phyloP scores from a whole-genome alignment of 1,284 basidiomycete genomes.

The Phellopilus nigrolimitatus region DNA sequence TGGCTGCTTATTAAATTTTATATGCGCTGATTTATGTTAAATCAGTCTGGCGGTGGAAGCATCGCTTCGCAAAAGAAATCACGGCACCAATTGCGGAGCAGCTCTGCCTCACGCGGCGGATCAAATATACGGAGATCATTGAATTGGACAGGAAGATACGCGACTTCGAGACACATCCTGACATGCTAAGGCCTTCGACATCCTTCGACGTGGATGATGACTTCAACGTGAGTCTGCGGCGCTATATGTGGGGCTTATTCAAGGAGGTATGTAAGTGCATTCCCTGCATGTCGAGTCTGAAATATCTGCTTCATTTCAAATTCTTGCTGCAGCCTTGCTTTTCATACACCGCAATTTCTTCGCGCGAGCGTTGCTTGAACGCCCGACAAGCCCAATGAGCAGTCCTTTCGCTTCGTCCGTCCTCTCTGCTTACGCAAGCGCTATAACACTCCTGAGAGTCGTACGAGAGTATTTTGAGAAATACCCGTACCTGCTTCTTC shows the following conservation, averaged over 20 bases:
- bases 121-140: constrained; percentile 17
- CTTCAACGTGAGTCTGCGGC: background rate
- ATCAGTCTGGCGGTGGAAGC: constrained; percentile 14
- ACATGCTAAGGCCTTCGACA: constrained; percentile 1
- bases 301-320: background rate
- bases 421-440: constrained; percentile 16
- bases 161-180: constrained; percentile 8
- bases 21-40: background rate
- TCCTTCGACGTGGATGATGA: background rate
- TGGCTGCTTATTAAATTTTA: background rate
- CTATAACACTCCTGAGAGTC: constrained; percentile 13
- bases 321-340: constrained; percentile 9
- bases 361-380: constrained; percentile 16
- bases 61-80: constrained; percentile 14
- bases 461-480: constrained; percentile 9
- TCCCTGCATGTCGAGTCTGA: background rate
- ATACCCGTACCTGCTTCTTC: constrained; percentile 7
- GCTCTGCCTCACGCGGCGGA: constrained; percentile 4
- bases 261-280: constrained; percentile 6
- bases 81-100: constrained; percentile 6
- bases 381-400: constrained; percentile 4
- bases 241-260: constrained; percentile 5
- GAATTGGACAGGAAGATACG: constrained; percentile 18
- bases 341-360: constrained; percentile 16
- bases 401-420: constrained; percentile 16